Base-by-base conservation (phyloP, 1,284 basidiomycete species). In the Phenoliferia sp. region DNA sequence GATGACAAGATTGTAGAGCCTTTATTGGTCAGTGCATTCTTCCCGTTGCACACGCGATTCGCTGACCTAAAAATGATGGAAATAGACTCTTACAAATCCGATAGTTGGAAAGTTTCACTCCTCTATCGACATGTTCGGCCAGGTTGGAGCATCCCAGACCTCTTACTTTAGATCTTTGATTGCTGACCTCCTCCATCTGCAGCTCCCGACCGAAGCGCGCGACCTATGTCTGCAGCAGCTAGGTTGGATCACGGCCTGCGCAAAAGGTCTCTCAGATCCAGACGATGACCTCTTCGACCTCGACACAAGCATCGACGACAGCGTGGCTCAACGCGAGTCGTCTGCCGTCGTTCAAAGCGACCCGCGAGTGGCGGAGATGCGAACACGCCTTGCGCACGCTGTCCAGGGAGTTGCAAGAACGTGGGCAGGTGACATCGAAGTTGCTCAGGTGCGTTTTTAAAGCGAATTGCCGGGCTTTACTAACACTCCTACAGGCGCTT, bases 251-350 rank as follows among this genome's bases (percentile, higher is more conserved):
- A 69, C 73, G 1, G 72, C 75, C 10, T 71, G 70, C 29, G 66
- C 76, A 2, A 68, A 72, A 26, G 76, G 76, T 2, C 69, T 77
- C 15, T 68, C 74, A 3, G 70, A 75, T 16, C 76, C 76, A 2
- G 76, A 77, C 34, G 71, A 67, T 26, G 76, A 75, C 29, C 63
- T 77, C 2, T 60, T 76, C 50, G 72, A 74, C 57, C 69, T 77
- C 22, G 76, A 77, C 52, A 58, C 67, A 2, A 66, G 69, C 35
- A 60, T 72, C 17, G 75, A 75, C 34, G 71, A 73, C 19, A 67
- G 70, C 19, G 26, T 60, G 26, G 54, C n/a, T 36, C 59, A 36
- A 17, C 15, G 31, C 15, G 50, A 64, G 6, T 10, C 58, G 17
- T 55, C 59, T 19, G 31, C 50, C 28, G 36, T 59, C 17, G 26